These are phyloP conservation scores for Hypoxylon perforatum DNA, from an alignment of 495 filamentous ascomycete genomes.

Conservation along the genomic window DNA sequence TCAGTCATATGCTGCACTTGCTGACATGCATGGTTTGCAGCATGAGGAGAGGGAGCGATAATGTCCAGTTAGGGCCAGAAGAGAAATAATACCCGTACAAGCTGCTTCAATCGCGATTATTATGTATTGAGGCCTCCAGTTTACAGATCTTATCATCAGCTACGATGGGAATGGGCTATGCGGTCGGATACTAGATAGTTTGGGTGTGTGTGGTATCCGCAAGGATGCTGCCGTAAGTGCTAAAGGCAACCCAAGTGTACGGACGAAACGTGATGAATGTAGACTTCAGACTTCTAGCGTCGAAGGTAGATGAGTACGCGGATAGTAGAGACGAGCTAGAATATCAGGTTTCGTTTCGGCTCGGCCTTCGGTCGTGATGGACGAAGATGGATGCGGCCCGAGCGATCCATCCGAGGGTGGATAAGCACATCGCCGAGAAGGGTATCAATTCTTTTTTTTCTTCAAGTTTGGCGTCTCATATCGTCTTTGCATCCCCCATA, in stretches of 20 bases:
- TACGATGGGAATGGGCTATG: not conserved
- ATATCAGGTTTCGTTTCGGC: not conserved
- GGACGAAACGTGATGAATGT: constrained; percentile 5
- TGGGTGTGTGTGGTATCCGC: not conserved
- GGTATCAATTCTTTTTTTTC: constrained; percentile 4
- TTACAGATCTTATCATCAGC: not conserved
- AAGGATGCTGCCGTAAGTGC: constrained; percentile 3
- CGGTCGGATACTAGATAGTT: not conserved
- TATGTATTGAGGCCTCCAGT: not conserved
- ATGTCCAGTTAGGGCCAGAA: not conserved
- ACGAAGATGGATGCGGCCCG: not conserved
- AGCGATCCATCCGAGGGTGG: constrained; percentile 3
- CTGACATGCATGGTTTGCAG: not conserved
- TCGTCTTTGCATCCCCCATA: constrained; percentile 4
- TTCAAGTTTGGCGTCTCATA: constrained; percentile 11
- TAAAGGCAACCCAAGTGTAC: not conserved
- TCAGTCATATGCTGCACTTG: not conserved
- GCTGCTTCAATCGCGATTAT: not conserved
- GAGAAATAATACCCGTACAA: not conserved
- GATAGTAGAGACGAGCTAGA: not conserved
- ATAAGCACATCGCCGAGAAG: constrained; percentile 6
- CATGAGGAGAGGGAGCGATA: not conserved
- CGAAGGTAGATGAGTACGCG: constrained; percentile 16
- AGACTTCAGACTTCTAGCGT: constrained; percentile 16
- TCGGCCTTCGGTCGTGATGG: not conserved